Percentiles rank a stretch among this genome's conserved stretches.
Evolutionary conservation across 805 yeast genomes (phyloP).

Genomic region (Cyberlindnera mrakii): DNA sequence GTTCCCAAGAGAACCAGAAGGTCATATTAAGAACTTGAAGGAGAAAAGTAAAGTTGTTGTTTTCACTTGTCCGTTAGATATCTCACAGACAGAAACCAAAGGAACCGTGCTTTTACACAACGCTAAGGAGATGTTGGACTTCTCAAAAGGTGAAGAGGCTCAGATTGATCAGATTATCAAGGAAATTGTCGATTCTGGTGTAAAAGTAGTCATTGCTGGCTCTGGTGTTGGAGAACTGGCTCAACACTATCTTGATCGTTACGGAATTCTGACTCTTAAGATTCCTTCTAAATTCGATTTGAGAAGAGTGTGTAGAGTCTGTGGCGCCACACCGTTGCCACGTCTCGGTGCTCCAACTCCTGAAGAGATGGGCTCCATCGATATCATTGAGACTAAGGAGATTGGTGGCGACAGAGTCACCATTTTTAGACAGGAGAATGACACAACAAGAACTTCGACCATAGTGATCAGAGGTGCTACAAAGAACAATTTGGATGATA

Average conservation of each 20-base stretch:
- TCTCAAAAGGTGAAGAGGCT: constrained; percentile 92
- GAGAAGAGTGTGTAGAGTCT: constrained; percentile 89
- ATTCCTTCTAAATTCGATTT: constrained; percentile 93
- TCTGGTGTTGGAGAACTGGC: constrained; percentile 90
- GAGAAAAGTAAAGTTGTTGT: constrained; percentile 80
- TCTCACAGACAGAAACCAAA: constrained; percentile 94
- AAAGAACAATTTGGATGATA: constrained; percentile 85
- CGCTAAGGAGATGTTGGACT: constrained; percentile 95
- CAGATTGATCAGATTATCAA: constrained; percentile 83
- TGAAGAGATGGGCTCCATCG: constrained; percentile 87
- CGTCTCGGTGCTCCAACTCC: constrained; percentile 93
- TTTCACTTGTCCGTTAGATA: constrained; percentile 90
- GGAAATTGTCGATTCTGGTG: constrained; percentile 79
- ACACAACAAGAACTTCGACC: constrained; percentile 76
- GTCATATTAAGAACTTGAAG: constrained; percentile 62
- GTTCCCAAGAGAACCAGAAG: constrained; percentile 96
- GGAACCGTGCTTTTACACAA: constrained; percentile 95
- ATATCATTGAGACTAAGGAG: constrained; percentile 83
- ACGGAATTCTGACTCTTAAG: constrained; percentile 75
- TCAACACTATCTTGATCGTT: constrained; percentile 84
- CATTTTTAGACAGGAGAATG: constrained; percentile 71
- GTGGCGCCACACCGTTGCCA: constrained; percentile 96
- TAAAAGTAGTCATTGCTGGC: constrained; percentile 89
- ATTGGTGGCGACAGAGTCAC: constrained; percentile 98
- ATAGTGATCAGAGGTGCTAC: constrained; percentile 96